A percentile compares a stretch with the other conserved stretches of the same genome.
Conservation (phyloP, 106 monocot genomes). For the Triglochin maritima region DNA sequence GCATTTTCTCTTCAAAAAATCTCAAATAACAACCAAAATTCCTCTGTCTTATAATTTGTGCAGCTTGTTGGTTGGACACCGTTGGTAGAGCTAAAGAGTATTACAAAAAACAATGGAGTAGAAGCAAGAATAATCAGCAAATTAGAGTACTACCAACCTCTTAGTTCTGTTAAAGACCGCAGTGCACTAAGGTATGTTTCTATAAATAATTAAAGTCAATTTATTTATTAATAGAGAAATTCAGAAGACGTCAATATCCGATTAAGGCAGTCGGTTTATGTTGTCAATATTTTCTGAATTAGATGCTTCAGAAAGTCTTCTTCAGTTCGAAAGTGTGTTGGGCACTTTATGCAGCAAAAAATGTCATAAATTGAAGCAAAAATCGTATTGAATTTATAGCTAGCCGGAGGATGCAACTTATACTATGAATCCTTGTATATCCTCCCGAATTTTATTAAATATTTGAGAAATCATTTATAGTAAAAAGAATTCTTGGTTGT, state of each 20-base stretch:
- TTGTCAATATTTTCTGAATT: no score
- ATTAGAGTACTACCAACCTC: conserved; percentile 79
- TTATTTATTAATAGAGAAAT: neutral
- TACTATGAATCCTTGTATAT: no score
- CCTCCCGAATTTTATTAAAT: neutral
- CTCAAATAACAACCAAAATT: neutral
- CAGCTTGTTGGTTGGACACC: conserved; percentile 94
- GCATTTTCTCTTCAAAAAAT: no score
- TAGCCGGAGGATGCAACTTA: no score
- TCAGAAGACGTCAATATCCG: no score
- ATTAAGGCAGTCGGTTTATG: no score
- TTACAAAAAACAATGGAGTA: conserved; percentile 36
- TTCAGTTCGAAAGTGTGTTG: neutral
- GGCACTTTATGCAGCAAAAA: neutral
- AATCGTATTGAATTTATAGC: no score
- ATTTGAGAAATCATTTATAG: neutral
- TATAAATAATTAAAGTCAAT: neutral
- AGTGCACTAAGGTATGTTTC: conserved; percentile 53
- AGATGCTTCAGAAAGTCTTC: no score
- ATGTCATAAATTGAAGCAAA: no score
- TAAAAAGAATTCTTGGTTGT: neutral
- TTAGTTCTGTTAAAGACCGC: conserved; percentile 77
- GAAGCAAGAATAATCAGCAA: conserved; percentile 56
- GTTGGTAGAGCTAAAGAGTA: conserved; percentile 50
- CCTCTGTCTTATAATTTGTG: neutral